Base-by-base conservation (phyloP, 495 filamentous ascomycete genomes). In the Astrocystis sublimbata region DNA sequence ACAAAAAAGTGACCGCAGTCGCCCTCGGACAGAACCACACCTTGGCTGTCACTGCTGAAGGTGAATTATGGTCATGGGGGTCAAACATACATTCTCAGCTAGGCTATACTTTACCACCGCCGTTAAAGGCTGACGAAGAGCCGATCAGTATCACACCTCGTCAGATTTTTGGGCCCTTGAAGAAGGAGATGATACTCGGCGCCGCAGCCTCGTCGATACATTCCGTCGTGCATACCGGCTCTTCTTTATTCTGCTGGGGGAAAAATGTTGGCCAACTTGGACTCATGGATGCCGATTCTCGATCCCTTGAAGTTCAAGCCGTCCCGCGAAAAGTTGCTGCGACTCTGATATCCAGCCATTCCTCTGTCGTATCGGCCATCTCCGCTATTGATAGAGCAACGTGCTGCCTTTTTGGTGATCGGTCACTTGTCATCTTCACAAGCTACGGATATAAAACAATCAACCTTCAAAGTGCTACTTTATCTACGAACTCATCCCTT, bases 211-310 rank as follows among this genome's bases (percentile, higher is more conserved):
- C 93, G 7, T 81, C 91, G 0, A 87, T 96, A 17, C 94, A 98
- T 72, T 97, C 92, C 0, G 92, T 94, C 8, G 92, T 91, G 4
- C 89, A 94, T 67, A 97, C 91, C 4, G 78, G 80, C 2, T 82
- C 86, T 2, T 91, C 92, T 23, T 78, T 98, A 5, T 98, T 89
- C 70, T 96, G 91, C 4, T 98, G 96, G 80, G 94, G 94, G 19
- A 96, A 94, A 73, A 98, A 98, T 65, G 86, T 96, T 65, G 94
- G 94, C 23, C 94, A 98, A 66, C 83, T 98, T 47, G 96, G 94
- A 4, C 79, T 98, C 43, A 89, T 97, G 69, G 96, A 97, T 71
- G 93, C 94, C 12, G 93, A 98, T 74, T 92, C 96, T 40, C 87
- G 91, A 19, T 96, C 92, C 0, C 85, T 97, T 15, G 90, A 93